Base-by-base conservation (phyloP, 352 stramenopile species). In the Stephanocyclus meneghinianus region DNA sequence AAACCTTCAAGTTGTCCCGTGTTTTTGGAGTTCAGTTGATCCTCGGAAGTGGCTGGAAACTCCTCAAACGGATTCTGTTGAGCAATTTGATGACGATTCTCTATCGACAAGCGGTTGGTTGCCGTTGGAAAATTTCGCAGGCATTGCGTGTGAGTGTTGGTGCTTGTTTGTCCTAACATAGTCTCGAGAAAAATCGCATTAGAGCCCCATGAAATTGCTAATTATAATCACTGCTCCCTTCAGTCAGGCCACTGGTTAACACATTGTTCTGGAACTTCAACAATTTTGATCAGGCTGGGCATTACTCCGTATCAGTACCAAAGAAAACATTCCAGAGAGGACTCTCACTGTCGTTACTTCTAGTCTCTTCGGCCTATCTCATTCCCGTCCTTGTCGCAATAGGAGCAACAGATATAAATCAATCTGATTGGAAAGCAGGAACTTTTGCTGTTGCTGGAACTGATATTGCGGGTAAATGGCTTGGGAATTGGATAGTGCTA, bases 201-300 rank as follows among this genome's bases (percentile, higher is more conserved):
- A 30, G 8, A 59, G 8, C 15, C 15, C 42, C 26, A 62, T 26
- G 13, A 40, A 40, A 40, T 4, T 40, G 3, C 35, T 40, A 40
- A n/a, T 56, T 66, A 77, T 40, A 26, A 68, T 37, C 9, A 61
- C 61, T 48, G 15, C 44, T 16, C 51, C 15, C 13, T 62, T 18
- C 18, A 69, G 56, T 80, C n/a, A 55, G 76, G 11, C 87, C 92
- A 61, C 91, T 97, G 7, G 50, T 97, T 6, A 97, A 96, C 75
- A 91, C 95, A 11, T 75, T 98, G n/a, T 97, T 97, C 75, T 98
- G 95, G 95, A 96, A 94, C 83, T 96, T 97, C 78, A 97, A 95
- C 71, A 94, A 95, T 26, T 97, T 96, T 77, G 95, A 98, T 70
- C 93, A 84, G 68, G 76, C 50, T 16, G 66, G 62, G 29, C 76